Conservation (phyloP, 768 basidiomycete genomes). For the Boletus barrowsii region DNA sequence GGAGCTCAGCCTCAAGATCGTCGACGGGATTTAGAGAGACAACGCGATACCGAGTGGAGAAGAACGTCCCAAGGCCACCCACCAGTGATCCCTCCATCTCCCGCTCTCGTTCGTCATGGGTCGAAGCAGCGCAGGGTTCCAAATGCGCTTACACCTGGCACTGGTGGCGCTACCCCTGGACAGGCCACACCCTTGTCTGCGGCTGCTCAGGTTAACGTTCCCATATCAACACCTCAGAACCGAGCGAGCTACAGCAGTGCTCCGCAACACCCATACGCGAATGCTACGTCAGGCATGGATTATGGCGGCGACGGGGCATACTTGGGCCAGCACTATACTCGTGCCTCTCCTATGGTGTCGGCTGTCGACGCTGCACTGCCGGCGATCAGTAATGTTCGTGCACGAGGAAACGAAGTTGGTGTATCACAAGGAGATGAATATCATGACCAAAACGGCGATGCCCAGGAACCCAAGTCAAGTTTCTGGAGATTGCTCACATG, state of each 20-base stretch:
- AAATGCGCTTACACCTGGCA: constrained; percentile 54
- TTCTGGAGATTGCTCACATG: constrained; percentile 74
- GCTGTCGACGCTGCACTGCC: constrained; percentile 65
- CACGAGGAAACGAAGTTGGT: constrained; percentile 65
- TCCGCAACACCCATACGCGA: constrained; percentile 70
- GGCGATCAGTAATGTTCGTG: constrained; percentile 70
- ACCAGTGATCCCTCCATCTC: constrained; percentile 66
- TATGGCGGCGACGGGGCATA: constrained; percentile 60
- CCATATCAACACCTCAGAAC: constrained; percentile 52
- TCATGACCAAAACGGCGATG: constrained; percentile 53
- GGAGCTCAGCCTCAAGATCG: constrained; percentile 52
- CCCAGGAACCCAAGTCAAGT: constrained; percentile 49
- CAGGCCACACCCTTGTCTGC: constrained; percentile 70
- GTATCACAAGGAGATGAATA: constrained; percentile 60
- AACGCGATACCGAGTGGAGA: constrained; percentile 60
- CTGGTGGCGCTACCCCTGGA: constrained; percentile 41
- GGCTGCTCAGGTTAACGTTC: constrained; percentile 72
- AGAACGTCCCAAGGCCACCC: constrained; percentile 56
- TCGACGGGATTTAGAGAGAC: constrained; percentile 50
- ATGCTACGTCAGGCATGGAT: constrained; percentile 56
- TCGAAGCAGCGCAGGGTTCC: constrained; percentile 70
- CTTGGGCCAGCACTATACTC: constrained; percentile 64
- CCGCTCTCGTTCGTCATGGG: constrained; percentile 73
- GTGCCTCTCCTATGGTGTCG: constrained; percentile 79
- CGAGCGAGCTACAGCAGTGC: constrained; percentile 42